Base-by-base conservation (phyloP, 257 asterid genomes). In the Jacaranda copaia region DNA sequence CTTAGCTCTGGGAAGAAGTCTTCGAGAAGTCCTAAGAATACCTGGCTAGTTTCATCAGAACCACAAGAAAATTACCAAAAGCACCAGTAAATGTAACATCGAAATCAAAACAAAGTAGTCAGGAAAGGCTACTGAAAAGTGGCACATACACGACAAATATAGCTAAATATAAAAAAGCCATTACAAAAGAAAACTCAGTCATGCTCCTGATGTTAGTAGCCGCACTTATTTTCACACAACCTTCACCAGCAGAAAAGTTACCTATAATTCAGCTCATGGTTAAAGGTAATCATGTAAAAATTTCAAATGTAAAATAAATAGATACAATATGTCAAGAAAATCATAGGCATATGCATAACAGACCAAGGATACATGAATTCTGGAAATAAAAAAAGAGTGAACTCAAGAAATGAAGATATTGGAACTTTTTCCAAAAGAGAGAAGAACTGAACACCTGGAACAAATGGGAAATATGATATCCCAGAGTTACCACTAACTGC, bases 11-110 rank as follows among this genome's bases (percentile, higher is more conserved):
- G 79, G 51, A 16, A 81, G 77, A 63, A 83, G 55, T 79, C 87
- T 87, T 76, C 79, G 84, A 75, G 89, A 77, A 52, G 82, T 81
- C 75, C 86, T 86, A 79, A 83, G 72, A 86, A 73, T 77, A 82
- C 88, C 96, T 90, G 96, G 83, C 97, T 91, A 91, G 87, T 91
- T 89, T 69, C 81, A 88, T 77, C 57, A 79, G 65, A 77, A 83
- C 51, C 76, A 81, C 51, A 72, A 32, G 66, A 79, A 79, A 72
- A 64, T 74, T 49, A 81, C 68, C 11, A 65, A 74, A 69, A 13
- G 56, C 68, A 80, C 62, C 51, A 73, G 38, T 18, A 32, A 42
- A 42, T 3, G 39, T 59, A 70, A 51, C 70, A 35, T 43, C 70
- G 9, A 20, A 69, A 36, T 8, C 15, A 46, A 61, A 15, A 52